Evolutionary conservation across 371 early-diverging fungal genomes (phyloP).

Genomic region (Saksenaea vasiformis): DNA sequence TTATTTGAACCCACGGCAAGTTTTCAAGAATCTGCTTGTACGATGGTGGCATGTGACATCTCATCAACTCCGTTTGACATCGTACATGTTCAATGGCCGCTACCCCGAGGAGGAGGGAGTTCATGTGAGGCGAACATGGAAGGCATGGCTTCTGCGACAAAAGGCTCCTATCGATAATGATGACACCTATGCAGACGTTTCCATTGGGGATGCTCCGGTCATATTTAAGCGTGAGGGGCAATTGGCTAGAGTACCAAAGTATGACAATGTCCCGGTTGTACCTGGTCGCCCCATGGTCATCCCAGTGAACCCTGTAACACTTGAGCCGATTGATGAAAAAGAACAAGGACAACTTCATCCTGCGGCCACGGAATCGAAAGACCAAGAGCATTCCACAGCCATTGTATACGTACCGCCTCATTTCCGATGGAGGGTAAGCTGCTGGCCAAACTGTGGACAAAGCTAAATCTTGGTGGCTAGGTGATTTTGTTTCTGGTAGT

Average conservation of each 20-base stretch:
- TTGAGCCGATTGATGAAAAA: constrained; percentile 51
- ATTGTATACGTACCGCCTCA: constrained; percentile 65
- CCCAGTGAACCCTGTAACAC: constrained; percentile 56
- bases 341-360: constrained; percentile 51
- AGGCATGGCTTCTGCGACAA: constrained; percentile 29
- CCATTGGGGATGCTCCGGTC: constrained; percentile 31
- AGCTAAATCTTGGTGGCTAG: constrained; percentile 32
- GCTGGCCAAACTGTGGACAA: not conserved
- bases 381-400: constrained; percentile 38
- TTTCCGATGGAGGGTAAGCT: constrained; percentile 23
- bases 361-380: constrained; percentile 36
- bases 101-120: constrained; percentile 66
- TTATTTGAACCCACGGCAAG: constrained; percentile 48
- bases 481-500: constrained; percentile 37
- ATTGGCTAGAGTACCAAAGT: constrained; percentile 61
- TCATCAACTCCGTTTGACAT: constrained; percentile 59
- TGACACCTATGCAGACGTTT: constrained; percentile 6
- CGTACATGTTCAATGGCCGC: constrained; percentile 75
- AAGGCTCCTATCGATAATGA: constrained; percentile 14
- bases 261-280: constrained; percentile 61
- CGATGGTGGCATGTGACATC: constrained; percentile 71
- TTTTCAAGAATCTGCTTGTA: constrained; percentile 45
- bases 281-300: constrained; percentile 64
- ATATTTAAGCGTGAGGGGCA: constrained; percentile 53
- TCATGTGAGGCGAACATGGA: constrained; percentile 38